Percentiles rank a stretch among this genome's conserved stretches.
phyloP scores from a whole-genome alignment of 169 alveolate genomes.

The Cyclospora cayetanensis region DNA sequence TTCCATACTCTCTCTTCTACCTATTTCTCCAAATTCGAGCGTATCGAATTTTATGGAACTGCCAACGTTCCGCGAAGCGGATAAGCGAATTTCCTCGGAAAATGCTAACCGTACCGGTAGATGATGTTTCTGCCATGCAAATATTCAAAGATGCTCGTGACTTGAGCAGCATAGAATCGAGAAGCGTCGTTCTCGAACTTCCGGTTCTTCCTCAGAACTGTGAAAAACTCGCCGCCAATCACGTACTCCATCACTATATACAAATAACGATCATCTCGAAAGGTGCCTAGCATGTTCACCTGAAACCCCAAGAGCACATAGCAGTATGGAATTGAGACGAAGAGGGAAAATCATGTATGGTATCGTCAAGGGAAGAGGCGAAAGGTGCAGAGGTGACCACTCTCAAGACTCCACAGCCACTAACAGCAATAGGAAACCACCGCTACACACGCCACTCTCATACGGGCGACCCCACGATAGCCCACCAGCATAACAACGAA shows the following conservation, averaged over 20 bases:
- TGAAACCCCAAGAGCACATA: constrained; percentile 27
- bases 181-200: constrained; percentile 83
- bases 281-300: constrained; percentile 73
- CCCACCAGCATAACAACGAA: background rate
- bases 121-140: constrained; percentile 93
- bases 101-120: constrained; percentile 80
- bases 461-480: too few species aligned
- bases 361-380: too few species aligned
- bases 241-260: constrained; percentile 83
- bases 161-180: constrained; percentile 87
- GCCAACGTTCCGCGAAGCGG: too few species aligned
- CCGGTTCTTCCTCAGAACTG: constrained; percentile 84
- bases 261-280: constrained; percentile 66
- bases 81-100: background rate
- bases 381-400: too few species aligned
- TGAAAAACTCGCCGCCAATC: constrained; percentile 90
- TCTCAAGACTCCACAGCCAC: too few species aligned
- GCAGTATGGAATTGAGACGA: too few species aligned
- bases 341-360: too few species aligned
- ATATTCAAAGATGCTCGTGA: constrained; percentile 95
- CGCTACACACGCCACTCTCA: too few species aligned
- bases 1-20: too few species aligned
- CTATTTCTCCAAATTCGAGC: too few species aligned
- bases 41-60: too few species aligned
- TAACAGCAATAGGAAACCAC: too few species aligned